These are phyloP conservation scores for Tylopilus sp. DNA, from an alignment of 1,284 basidiomycete species.

Conservation along the genomic window DNA sequence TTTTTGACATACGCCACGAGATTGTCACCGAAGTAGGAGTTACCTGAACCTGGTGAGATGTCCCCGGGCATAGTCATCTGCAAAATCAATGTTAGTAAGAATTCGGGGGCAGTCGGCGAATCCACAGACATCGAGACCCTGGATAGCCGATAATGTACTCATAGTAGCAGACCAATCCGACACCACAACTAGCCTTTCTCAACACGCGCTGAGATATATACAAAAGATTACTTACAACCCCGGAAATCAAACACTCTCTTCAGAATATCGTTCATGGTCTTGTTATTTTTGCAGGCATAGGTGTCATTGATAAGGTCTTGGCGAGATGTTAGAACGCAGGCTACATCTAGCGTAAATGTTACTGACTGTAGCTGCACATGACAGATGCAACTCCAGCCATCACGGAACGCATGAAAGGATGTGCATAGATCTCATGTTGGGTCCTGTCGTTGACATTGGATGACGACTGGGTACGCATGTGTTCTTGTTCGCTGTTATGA, in stretches of 20 bases:
- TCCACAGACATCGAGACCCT: conserved; percentile 59
- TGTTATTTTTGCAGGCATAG: conserved; percentile 66
- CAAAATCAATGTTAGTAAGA: conserved; percentile 7
- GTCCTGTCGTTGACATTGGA: conserved; percentile 76
- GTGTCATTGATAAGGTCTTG: conserved; percentile 57
- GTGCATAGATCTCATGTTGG: conserved; percentile 68
- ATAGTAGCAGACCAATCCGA: conserved; percentile 60
- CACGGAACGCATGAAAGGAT: conserved; percentile 60
- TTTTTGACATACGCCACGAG: conserved; percentile 49
- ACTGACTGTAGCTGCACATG: conserved; percentile 81
- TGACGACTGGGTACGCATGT: conserved; percentile 48
- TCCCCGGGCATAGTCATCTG: conserved; percentile 57
- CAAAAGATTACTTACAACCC: conserved; percentile 51
- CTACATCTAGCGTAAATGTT: not conserved
- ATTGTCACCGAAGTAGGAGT: conserved; percentile 59
- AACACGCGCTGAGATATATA: not conserved
- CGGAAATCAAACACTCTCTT: conserved; percentile 71
- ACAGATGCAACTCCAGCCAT: conserved; percentile 73
- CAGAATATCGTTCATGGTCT: conserved; percentile 64
- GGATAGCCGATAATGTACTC: conserved; percentile 47
- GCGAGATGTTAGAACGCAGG: conserved; percentile 13
- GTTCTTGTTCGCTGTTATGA: conserved; percentile 55
- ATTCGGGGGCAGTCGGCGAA: not conserved
- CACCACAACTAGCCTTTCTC: conserved; percentile 33
- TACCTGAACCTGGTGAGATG: conserved; percentile 41